phyloP scores from a whole-genome alignment of 2,329 filamentous ascomycete genomes.

The Hortaea werneckii region DNA sequence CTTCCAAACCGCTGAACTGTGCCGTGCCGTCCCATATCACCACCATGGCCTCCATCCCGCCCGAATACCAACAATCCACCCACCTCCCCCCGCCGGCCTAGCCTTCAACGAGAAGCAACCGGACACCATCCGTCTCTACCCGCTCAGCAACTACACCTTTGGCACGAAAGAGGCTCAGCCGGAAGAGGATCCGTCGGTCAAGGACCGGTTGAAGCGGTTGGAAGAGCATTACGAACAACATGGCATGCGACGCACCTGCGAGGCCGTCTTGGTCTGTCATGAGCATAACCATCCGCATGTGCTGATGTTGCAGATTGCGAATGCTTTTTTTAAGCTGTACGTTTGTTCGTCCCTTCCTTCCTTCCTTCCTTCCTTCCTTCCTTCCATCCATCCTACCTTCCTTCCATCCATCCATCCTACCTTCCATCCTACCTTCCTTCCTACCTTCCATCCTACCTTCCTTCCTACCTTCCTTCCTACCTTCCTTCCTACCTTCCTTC shows the following conservation, averaged over 20 bases:
- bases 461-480: too few species aligned
- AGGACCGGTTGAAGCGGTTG: slow-evolving; percentile 84
- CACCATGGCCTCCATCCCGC: slow-evolving; percentile 22
- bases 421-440: too few species aligned
- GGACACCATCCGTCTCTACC: slow-evolving; percentile 55
- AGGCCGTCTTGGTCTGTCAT: slow-evolving; percentile 94
- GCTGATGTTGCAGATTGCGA: slow-evolving; percentile 97
- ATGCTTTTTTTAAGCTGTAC: slow-evolving; percentile 94
- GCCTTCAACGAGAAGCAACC: slow-evolving; percentile 86
- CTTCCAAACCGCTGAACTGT: neutral
- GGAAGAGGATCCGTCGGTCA: slow-evolving; percentile 91
- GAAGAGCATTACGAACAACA: slow-evolving; percentile 87
- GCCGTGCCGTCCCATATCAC: neutral
- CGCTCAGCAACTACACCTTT: slow-evolving; percentile 96
- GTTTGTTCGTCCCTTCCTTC: slow-evolving; percentile 18
- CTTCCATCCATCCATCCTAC: too few species aligned
- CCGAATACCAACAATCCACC: slow-evolving; percentile 15
- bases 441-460: too few species aligned
- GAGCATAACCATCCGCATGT: slow-evolving; percentile 99
- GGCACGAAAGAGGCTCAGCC: slow-evolving; percentile 97
- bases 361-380: too few species aligned
- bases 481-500: too few species aligned
- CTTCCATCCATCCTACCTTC: too few species aligned
- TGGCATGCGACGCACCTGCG: slow-evolving; percentile 95
- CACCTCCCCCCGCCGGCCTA: slow-evolving; percentile 27